phyloP scores from a whole-genome alignment of 805 yeast genomes.

The Maudiozyma turicensis region DNA sequence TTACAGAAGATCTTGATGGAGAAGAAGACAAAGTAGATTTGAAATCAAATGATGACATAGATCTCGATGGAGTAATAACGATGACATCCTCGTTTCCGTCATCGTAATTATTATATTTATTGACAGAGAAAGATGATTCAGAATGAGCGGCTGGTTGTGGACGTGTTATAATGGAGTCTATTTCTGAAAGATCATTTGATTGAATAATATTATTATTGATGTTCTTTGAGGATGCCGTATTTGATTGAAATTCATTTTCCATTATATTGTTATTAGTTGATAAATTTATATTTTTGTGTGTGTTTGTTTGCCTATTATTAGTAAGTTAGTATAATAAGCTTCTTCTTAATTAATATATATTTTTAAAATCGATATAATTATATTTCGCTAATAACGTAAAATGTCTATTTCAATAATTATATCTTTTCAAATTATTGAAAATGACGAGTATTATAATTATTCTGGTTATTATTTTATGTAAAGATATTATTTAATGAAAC shows the following conservation, averaged over 20 bases:
- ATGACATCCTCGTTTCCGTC: background rate
- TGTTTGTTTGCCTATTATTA: too few relatives aligned
- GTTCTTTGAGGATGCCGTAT: constrained; percentile 1
- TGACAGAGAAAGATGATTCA: background rate
- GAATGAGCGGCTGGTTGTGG: background rate
- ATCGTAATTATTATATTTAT: background rate
- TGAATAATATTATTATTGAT: background rate
- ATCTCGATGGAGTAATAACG: background rate
- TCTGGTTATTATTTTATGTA: too few relatives aligned
- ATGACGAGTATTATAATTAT: too few relatives aligned
- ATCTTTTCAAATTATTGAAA: too few relatives aligned
- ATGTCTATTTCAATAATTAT: too few relatives aligned
- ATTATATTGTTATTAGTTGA: background rate
- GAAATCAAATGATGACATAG: background rate
- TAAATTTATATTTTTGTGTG: background rate
- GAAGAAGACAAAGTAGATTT: background rate
- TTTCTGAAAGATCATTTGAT: background rate
- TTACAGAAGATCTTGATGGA: background rate
- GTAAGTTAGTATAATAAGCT: too few relatives aligned
- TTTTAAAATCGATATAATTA: too few relatives aligned
- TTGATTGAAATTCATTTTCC: background rate
- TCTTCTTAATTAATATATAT: too few relatives aligned
- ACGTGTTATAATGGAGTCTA: background rate
- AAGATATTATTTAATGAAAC: too few relatives aligned
- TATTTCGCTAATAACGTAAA: too few relatives aligned